These are phyloP conservation scores for Phialemoniopsis sp. DNA, from an alignment of 2,329 filamentous ascomycete genomes.

Conservation along the genomic window DNA sequence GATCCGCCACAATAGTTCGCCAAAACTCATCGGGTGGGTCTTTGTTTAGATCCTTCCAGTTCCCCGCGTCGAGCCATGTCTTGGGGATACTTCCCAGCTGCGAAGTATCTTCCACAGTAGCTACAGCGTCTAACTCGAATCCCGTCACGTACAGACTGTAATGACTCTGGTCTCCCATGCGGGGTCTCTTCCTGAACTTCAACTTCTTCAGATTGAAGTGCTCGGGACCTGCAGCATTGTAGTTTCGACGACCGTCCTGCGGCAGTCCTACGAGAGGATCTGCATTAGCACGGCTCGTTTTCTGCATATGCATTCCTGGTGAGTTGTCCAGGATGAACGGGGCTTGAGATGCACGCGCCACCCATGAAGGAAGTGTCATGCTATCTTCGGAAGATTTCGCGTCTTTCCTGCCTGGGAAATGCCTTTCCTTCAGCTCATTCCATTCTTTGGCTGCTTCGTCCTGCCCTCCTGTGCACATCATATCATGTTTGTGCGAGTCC, in stretches of 20 bases:
- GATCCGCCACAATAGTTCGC: slow-evolving; percentile 17
- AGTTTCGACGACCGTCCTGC: slow-evolving; percentile 16
- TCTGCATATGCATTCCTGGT: slow-evolving; percentile 14
- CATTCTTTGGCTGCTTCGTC: no score
- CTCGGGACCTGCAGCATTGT: slow-evolving; percentile 20
- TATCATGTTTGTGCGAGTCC: no score
- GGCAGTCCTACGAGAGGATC: slow-evolving; percentile 27
- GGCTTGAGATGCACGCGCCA: slow-evolving; percentile 14
- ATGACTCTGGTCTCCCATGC: slow-evolving; percentile 10
- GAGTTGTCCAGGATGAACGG: slow-evolving; percentile 16
- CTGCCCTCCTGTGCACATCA: no score
- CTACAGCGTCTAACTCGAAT: slow-evolving; percentile 19
- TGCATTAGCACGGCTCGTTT: slow-evolving; percentile 24
- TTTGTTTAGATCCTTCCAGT: slow-evolving; percentile 8
- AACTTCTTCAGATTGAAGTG: slow-evolving; percentile 11
- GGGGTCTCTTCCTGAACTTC: slow-evolving; percentile 16
- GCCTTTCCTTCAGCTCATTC: no score
- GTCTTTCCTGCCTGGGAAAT: no score
- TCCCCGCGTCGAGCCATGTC: slow-evolving; percentile 13
- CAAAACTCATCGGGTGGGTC: slow-evolving; percentile 18
- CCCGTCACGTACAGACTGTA: slow-evolving; percentile 25
- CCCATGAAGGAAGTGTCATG: slow-evolving; percentile 21
- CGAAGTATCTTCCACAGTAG: slow-evolving; percentile 8
- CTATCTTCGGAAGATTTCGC: no score
- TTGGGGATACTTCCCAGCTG: slow-evolving; percentile 15